Conservation (phyloP, 1,284 basidiomycete species). For the Cryptococcus sp. region DNA sequence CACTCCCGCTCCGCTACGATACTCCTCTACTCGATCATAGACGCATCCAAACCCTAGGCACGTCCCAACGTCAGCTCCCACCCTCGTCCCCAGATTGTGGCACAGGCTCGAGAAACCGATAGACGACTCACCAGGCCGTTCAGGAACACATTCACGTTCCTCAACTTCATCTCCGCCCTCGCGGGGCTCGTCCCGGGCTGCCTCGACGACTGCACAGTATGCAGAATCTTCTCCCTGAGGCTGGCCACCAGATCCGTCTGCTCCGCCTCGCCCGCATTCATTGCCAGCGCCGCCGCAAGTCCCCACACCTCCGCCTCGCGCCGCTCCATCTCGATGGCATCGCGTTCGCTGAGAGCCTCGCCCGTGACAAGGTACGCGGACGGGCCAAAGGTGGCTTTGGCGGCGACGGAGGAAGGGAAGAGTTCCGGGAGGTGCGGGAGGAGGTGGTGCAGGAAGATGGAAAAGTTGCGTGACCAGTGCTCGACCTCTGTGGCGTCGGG, state of each 20-base stretch:
- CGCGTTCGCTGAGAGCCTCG: constrained; percentile 61
- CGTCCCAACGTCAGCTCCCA: constrained; percentile 1
- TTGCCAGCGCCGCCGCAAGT: constrained; percentile 66
- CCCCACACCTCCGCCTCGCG: constrained; percentile 51
- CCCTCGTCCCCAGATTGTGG: not conserved
- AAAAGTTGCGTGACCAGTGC: constrained; percentile 84
- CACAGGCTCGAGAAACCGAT: not conserved
- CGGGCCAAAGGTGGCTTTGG: constrained; percentile 56
- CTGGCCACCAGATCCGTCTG: constrained; percentile 76
- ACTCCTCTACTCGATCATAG: constrained; percentile 37
- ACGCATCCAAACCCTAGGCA: constrained; percentile 39
- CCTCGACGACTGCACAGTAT: constrained; percentile 47
- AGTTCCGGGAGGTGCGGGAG: constrained; percentile 70
- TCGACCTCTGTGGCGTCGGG: constrained; percentile 70
- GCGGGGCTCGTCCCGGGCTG: constrained; percentile 30
- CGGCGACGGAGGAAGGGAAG: constrained; percentile 84
- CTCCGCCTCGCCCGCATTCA: constrained; percentile 79
- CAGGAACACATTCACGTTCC: constrained; percentile 51
- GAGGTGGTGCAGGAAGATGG: constrained; percentile 76
- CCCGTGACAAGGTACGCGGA: constrained; percentile 48
- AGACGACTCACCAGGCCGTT: constrained; percentile 43
- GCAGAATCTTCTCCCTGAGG: constrained; percentile 72
- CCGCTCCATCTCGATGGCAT: constrained; percentile 56
- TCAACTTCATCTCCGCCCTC: constrained; percentile 45
- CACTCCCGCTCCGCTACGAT: not conserved